Conservation (phyloP, 1,139 yeast genomes). For the Pichia sp. region DNA sequence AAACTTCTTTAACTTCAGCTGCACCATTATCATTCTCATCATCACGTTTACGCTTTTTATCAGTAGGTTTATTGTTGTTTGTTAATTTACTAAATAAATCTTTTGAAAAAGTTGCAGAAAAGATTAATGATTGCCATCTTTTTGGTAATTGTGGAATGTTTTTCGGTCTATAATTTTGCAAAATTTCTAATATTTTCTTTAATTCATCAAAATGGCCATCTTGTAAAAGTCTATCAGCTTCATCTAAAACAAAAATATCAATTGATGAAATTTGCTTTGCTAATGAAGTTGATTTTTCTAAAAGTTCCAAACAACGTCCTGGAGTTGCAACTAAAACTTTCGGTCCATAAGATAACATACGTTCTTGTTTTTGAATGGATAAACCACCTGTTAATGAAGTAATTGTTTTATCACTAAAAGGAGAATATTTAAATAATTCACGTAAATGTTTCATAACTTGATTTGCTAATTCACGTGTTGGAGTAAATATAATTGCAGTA, state of each 20-base stretch:
- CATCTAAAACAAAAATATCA: constrained; percentile 79
- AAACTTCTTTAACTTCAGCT: constrained; percentile 31
- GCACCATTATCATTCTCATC: constrained; percentile 45
- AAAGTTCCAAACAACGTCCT: constrained; percentile 80
- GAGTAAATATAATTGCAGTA: constrained; percentile 79
- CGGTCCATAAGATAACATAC: constrained; percentile 68
- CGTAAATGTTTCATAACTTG: constrained; percentile 83
- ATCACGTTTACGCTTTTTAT: constrained; percentile 30
- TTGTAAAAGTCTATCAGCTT: constrained; percentile 93
- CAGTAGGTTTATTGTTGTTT: constrained; percentile 31
- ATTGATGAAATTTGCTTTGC: constrained; percentile 54
- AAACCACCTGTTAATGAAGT: constrained; percentile 92
- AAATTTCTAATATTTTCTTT: constrained; percentile 68
- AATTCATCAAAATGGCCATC: constrained; percentile 96
- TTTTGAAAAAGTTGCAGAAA: constrained; percentile 88
- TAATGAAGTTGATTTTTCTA: constrained; percentile 55
- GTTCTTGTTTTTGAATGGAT: constrained; percentile 86
- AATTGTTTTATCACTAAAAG: constrained; percentile 51
- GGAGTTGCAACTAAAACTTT: constrained; percentile 92
- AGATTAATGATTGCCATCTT: constrained; percentile 86
- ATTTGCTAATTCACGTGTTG: constrained; percentile 94
- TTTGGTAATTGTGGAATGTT: constrained; percentile 27
- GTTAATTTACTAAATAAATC: constrained; percentile 74
- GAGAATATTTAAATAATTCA: constrained; percentile 53
- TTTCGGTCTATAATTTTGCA: constrained; percentile 34